A percentile compares a stretch with the other conserved stretches of the same genome.
These are phyloP conservation scores for Yamadazyma dushanensis DNA, from an alignment of 1,139 yeast genomes.

Conservation along the genomic window DNA sequence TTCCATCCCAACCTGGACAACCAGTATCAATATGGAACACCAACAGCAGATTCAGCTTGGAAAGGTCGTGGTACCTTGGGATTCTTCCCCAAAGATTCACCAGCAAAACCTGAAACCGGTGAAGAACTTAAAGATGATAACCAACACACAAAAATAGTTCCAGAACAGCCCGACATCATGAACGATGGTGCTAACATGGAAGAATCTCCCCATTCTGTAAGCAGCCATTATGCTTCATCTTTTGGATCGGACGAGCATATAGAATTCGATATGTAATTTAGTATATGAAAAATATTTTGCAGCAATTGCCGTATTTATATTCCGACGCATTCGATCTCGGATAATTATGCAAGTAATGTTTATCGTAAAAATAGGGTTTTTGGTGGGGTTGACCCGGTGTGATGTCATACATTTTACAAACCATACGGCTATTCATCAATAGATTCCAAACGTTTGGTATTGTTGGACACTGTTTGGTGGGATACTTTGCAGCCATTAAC, in stretches of 20 bases:
- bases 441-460: too few relatives aligned
- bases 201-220: constrained; percentile 12
- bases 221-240: constrained; percentile 9
- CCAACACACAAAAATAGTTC: neutral
- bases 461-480: too few relatives aligned
- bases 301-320: too few relatives aligned
- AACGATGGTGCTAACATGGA: neutral
- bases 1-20: constrained; percentile 18
- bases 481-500: too few relatives aligned
- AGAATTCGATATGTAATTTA: neutral
- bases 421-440: too few relatives aligned
- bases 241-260: constrained; percentile 5
- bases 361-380: constrained; percentile 1
- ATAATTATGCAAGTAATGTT: neutral
- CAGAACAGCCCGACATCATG: neutral
- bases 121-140: neutral
- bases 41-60: constrained; percentile 2
- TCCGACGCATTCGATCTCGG: too few relatives aligned
- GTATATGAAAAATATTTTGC: neutral
- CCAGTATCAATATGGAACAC: constrained; percentile 18
- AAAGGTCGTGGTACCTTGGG: neutral
- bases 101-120: neutral
- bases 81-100: neutral
- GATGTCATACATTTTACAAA: too few relatives aligned
- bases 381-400: too few relatives aligned